Evolutionary conservation across 768 basidiomycete species (phyloP).

Genomic region (Hygrocybe coccinea): DNA sequence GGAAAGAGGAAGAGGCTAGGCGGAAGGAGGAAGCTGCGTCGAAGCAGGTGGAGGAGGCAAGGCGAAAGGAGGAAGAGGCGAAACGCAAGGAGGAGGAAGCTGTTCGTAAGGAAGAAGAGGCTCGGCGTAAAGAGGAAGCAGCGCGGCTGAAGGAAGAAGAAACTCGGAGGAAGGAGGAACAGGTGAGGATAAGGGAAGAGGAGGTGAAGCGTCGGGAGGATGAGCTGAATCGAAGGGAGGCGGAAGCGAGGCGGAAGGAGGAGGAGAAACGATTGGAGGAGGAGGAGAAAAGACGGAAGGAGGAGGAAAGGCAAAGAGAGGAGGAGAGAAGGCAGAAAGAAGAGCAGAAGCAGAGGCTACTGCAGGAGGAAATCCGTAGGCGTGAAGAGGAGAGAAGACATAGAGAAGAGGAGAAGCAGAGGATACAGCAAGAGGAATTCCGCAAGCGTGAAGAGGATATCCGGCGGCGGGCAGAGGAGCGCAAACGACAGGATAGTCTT

Average conservation of each 20-base stretch:
- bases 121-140: conserved; percentile 21
- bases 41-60: conserved; percentile 25
- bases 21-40: conserved; percentile 18
- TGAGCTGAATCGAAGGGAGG: conserved; percentile 25
- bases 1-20: conserved; percentile 25
- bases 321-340: conserved; percentile 29
- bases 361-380: conserved; percentile 16
- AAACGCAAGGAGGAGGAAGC: conserved; percentile 27
- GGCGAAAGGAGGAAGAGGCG: conserved; percentile 24
- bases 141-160: conserved; percentile 25
- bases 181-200: conserved; percentile 24
- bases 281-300: conserved; percentile 22
- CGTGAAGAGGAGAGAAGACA: conserved; percentile 28
- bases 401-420: conserved; percentile 26
- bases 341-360: neutral
- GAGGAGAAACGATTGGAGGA: conserved; percentile 21
- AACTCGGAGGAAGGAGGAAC: conserved; percentile 24
- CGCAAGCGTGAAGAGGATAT: conserved; percentile 42
- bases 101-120: conserved; percentile 16
- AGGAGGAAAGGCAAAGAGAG: conserved; percentile 24
- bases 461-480: conserved; percentile 39
- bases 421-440: conserved; percentile 37
- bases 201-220: conserved; percentile 24
- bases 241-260: conserved; percentile 28
- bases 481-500: conserved; percentile 40